phyloP scores from a whole-genome alignment of 2,329 filamentous ascomycete species.

The Pseudopithomyces chartarum region DNA sequence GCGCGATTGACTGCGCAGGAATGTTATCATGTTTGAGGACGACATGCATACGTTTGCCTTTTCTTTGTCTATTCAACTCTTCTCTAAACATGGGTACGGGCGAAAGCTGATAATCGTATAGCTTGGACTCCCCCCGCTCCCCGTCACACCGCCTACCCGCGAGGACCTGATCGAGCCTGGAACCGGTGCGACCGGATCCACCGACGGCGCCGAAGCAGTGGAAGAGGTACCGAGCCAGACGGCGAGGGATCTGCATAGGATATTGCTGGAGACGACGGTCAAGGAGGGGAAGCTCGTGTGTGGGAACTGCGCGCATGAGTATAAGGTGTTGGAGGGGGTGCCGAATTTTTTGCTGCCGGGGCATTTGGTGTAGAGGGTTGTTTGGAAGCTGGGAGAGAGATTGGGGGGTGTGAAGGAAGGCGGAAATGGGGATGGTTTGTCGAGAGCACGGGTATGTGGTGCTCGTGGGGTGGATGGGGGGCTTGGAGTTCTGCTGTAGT shows the following conservation, averaged over 20 bases:
- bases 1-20: no score
- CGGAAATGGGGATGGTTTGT: background rate
- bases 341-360: constrained; percentile 94
- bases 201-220: constrained; percentile 29
- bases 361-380: constrained; percentile 69
- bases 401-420: background rate
- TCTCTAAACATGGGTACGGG: no score
- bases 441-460: background rate
- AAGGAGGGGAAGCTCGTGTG: constrained; percentile 88
- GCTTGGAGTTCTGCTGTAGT: no score
- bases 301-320: constrained; percentile 90
- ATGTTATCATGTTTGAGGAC: no score
- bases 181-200: background rate
- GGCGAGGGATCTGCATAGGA: constrained; percentile 75
- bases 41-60: background rate
- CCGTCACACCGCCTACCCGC: constrained; percentile 45
- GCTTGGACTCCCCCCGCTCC: constrained; percentile 79
- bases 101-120: constrained; percentile 42
- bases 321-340: constrained; percentile 92
- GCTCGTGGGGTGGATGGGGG: no score
- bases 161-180: constrained; percentile 37
- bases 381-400: background rate
- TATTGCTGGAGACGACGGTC: constrained; percentile 89
- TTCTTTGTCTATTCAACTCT: no score
- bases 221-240: constrained; percentile 68